Base-by-base conservation (phyloP, 805 yeast species). In the Grigorovia jiainica region DNA sequence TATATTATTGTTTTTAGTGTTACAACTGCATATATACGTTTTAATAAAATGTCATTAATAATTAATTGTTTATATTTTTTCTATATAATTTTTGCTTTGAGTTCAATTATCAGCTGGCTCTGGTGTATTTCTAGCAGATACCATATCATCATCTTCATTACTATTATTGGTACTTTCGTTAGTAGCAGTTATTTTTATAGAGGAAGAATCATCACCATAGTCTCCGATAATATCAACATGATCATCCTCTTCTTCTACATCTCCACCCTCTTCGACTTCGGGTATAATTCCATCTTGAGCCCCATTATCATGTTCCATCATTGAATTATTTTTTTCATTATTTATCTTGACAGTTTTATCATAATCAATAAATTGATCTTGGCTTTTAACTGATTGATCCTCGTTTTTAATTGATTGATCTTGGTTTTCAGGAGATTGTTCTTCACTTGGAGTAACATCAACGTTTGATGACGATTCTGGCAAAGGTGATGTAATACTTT, bases 171-270 rank as follows among this genome's bases (percentile, higher is more conserved):
- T 27, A 7, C n/a, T 13, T 13, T 27, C 16, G 15, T 13, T 3
- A 13, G n/a, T 15, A 27, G 31, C 2, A 27, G n/a, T 27, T 13
- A 13, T 15, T 15, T 4, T 27, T 27, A 13, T 27, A 15, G n/a
- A 27, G 4, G n/a, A 31, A 5, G 27, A 5, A 21, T 34, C 42
- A 24, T 38, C 42, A 19, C 36, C 30, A 38, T 47, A 46, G n/a
- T 41, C 44, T 18, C 41, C 42, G 7, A 46, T 35, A 11, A 46
- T 44, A 30, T 41, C 47, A 17, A 29, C 32, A 27, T 41, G 43
- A 3, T 39, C 47, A 23, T 34, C 34, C 7, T 32, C 20, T 10
- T 32, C 29, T 5, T 36, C 37, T 16, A 13, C 36, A 18, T 23
- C 23, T n/a, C 27, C 37, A 13, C 5, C 23, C 8, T 20, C 38